Base-by-base conservation (phyloP, 441 rosid genomes). In the Populus hybrid region DNA sequence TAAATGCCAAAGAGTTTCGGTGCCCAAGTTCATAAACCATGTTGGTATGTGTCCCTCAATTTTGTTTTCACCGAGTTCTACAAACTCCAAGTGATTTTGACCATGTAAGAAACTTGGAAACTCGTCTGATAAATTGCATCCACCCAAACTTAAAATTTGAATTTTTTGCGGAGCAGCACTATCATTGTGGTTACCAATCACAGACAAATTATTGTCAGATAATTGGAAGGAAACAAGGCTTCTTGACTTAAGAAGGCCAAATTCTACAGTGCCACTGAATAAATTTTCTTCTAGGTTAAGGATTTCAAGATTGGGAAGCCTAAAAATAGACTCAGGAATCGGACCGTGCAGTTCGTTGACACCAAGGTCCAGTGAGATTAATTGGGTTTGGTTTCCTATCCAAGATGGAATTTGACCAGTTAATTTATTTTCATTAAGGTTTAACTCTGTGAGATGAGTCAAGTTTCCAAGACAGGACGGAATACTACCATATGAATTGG, bases 311-410 rank as follows among this genome's bases (percentile, higher is more conserved):
- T 76, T 85, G 32, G 87, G 91, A 21, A 90, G 84, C 4, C 18
- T 6, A 9, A 28, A 71, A 42, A 73, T 24, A 53, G 81, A 80
- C 23, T 10, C 64, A 2, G 98, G 93, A 76, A 92, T 87, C 0
- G 81, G 76, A 38, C 97, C 97, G 24, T 75, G 76, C 59, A 93
- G 79, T 18, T 70, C 65, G 70, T 91, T 90, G 71, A 57, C 77
- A 76, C 71, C 80, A 70, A 93, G 89, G 38, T 75, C 84, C 70
- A 93, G 84, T 23, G 61, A 6, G 23, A 61, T 78, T 74, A 90
- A 85, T 65, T 83, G 77, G 46, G 84, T 81, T 73, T 87, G 84
- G 32, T 79, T 81, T 24, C 81, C 77, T 24, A 90, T 82, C 76
- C 76, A 83, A 66, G 83, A 77, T 70, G 80, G 77, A 63, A 93